These are phyloP conservation scores for Phytophthora fragariae DNA, from an alignment of 352 stramenopile genomes.

Conservation along the genomic window DNA sequence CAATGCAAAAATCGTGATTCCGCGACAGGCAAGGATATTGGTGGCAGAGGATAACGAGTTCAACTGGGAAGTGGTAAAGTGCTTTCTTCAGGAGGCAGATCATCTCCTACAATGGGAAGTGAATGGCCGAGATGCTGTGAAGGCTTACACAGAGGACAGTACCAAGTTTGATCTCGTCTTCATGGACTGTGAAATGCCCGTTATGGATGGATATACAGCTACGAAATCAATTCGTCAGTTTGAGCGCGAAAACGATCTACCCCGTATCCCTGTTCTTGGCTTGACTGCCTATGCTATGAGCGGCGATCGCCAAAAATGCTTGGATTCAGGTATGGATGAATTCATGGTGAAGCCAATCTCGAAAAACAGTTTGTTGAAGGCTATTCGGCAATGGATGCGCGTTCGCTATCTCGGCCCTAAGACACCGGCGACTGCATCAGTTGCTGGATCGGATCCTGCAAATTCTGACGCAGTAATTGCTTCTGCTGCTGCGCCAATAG, in stretches of 20 bases:
- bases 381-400: constrained; percentile 75
- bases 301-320: constrained; percentile 77
- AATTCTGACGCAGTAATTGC: constrained; percentile 22
- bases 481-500: constrained; percentile 8
- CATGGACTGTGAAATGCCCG: constrained; percentile 87
- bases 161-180: constrained; percentile 74
- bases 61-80: constrained; percentile 84
- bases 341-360: constrained; percentile 86
- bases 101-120: constrained; percentile 77
- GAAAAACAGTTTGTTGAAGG: constrained; percentile 67
- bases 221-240: constrained; percentile 69
- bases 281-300: constrained; percentile 81
- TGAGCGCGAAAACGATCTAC: constrained; percentile 65
- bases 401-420: constrained; percentile 57
- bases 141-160: constrained; percentile 60
- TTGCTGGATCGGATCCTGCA: constrained; percentile 30
- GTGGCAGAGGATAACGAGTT: constrained; percentile 85
- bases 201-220: constrained; percentile 84
- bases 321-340: constrained; percentile 76
- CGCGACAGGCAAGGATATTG: constrained; percentile 66
- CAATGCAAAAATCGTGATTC: constrained; percentile 52
- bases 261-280: constrained; percentile 71
- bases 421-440: constrained; percentile 22
- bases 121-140: constrained; percentile 70
- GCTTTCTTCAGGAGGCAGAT: constrained; percentile 76